Evolutionary conservation across 2,329 filamentous ascomycete genomes (phyloP), one percentile per base, ranked within the genome.

Genomic region (Diplodia mutila): DNA sequence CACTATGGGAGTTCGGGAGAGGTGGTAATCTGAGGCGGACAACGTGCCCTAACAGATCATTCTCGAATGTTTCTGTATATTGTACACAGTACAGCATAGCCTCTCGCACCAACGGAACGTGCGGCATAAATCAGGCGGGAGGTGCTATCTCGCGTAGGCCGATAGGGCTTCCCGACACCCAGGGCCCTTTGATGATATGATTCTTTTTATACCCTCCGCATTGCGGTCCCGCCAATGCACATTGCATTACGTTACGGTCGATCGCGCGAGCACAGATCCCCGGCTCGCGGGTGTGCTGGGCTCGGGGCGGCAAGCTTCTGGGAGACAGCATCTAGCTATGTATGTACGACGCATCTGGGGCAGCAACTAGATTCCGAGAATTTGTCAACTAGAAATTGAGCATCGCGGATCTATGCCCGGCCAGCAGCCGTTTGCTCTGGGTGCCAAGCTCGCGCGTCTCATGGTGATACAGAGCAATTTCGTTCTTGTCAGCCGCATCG

Each of bases 381-480:
- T 61, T 63, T 34, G 29, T 55, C 25, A 23, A 32, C 49, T 12
- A 52, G 23, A 23, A 51, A 18, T 23, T 52, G 18, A n/a, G 46
- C 25, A 6, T 27, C 27, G 9, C 59, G 59, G n/a, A 11, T 37
- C 42, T 29, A 27, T 46, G 34, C 49, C 59, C 46, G 18, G 42
- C 14, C 39, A 42, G 42, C 42, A 39, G 57, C 18, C 12, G 42
- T 34, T 49, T 39, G 14, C 27, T 61, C 7, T 39, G 9, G 55
- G 25, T 9, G 59, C 59, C 59, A 63, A 63, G 59, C 7, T 21
- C 6, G 46, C 29, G 23, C 59, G 59, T 63, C 59, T 63, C 59
- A 63, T 37, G 59, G 46, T 63, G 59, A 63, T 11, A 63, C 59
- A 25, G 46, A 48, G 59, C 59, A 63, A 63, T 63, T 32, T 63